These are phyloP conservation scores for Aschersonia sp. DNA, from an alignment of 2,329 filamentous ascomycete species.

Conservation along the genomic window DNA sequence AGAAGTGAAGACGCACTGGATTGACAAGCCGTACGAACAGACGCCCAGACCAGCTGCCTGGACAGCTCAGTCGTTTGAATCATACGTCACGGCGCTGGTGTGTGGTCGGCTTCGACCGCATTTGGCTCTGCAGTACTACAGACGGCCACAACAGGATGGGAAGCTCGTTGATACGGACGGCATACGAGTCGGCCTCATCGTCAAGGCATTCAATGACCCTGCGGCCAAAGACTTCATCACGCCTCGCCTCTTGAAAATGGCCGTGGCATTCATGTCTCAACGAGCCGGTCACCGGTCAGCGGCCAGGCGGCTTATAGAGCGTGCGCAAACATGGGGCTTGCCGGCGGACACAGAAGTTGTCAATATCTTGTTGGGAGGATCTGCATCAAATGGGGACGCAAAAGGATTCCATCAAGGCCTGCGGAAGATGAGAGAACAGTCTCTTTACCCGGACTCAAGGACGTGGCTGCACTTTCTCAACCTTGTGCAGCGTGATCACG, in stretches of 20 bases:
- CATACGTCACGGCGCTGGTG: slow-evolving; percentile 26
- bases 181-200: slow-evolving; percentile 23
- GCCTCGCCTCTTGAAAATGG: slow-evolving; percentile 24
- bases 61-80: slow-evolving; percentile 25
- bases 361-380: slow-evolving; percentile 30
- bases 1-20: slow-evolving; percentile 15
- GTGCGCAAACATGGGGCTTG: slow-evolving; percentile 21
- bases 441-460: slow-evolving; percentile 23
- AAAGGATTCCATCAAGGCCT: slow-evolving; percentile 25
- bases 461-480: slow-evolving; percentile 35
- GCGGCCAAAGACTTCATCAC: slow-evolving; percentile 20
- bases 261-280: slow-evolving; percentile 25
- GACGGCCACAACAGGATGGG: slow-evolving; percentile 11
- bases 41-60: slow-evolving; percentile 24
- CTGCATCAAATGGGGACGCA: slow-evolving; percentile 23
- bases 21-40: slow-evolving; percentile 20
- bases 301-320: slow-evolving; percentile 20
- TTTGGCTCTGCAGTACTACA: slow-evolving; percentile 20
- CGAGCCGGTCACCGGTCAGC: slow-evolving; percentile 18
- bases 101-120: slow-evolving; percentile 20
- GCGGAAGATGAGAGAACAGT: slow-evolving; percentile 23
- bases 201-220: slow-evolving; percentile 22
- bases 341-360: slow-evolving; percentile 29
- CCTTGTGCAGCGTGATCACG: slow-evolving; percentile 45
- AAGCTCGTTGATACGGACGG: slow-evolving; percentile 20